Conservation (phyloP, 1,139 yeast species). For the Taphrina populina region DNA sequence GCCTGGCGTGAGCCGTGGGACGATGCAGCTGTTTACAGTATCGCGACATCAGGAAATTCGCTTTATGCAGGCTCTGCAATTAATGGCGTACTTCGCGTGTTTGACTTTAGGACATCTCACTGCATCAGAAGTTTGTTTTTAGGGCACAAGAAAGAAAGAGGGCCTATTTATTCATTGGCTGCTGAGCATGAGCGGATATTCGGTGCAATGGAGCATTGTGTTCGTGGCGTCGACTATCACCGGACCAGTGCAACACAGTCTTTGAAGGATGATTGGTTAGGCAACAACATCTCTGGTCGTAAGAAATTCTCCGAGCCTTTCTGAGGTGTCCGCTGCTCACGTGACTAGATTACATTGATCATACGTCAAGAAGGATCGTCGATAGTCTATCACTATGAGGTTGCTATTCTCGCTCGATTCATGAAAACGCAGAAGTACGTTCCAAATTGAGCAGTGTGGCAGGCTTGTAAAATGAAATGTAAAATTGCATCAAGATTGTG, state of each 20-base stretch:
- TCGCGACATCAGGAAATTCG: background rate
- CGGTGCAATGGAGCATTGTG: slow-evolving; percentile 20
- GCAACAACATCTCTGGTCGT: slow-evolving; percentile 1
- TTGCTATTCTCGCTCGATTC: background rate
- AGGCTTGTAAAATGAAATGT: too few relatives aligned
- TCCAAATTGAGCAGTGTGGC: too few relatives aligned
- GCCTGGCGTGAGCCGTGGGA: slow-evolving; percentile 1
- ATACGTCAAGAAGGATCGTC: slow-evolving; percentile 5
- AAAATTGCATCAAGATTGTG: too few relatives aligned
- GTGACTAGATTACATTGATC: slow-evolving; percentile 14
- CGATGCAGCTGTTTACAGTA: slow-evolving; percentile 3
- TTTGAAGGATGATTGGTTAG: slow-evolving; percentile 6
- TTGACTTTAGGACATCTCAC: background rate
- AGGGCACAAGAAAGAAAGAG: slow-evolving; percentile 8
- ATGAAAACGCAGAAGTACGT: too few relatives aligned
- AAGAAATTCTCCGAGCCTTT: background rate
- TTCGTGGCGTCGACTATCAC: slow-evolving; percentile 17
- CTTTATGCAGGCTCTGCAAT: slow-evolving; percentile 6
- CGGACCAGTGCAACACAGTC: background rate
- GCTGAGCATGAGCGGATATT: slow-evolving; percentile 27
- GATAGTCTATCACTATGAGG: background rate
- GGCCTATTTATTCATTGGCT: slow-evolving; percentile 21
- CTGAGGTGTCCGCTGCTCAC: too few relatives aligned
- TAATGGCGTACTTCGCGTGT: slow-evolving; percentile 1
- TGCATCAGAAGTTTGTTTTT: background rate